Base-by-base conservation (phyloP, 2,329 filamentous ascomycete species). In the Xylaria arbuscula region DNA sequence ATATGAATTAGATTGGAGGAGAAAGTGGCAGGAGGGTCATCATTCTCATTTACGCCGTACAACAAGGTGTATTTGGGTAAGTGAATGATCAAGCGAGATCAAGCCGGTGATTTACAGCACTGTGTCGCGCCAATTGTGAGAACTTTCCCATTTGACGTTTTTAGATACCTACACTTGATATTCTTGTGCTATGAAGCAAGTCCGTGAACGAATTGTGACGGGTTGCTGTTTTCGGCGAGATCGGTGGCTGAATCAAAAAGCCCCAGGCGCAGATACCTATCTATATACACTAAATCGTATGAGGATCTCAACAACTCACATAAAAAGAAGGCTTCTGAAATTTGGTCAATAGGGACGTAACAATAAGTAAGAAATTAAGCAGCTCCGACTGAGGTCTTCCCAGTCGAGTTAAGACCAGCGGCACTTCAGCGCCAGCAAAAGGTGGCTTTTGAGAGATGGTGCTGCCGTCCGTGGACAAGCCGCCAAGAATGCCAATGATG, bases 161-260 rank as follows among this genome's bases (percentile, higher is more conserved):
- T 7, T n/a, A 17, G 7, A n/a, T 28, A 28, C 28, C 28, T 28
- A 28, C 28, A 28, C 19, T 48, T 17, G 32, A 38, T 17, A 36
- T 40, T 48, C 24, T 57, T 34, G n/a, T 55, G 24, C 15, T n/a
- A 24, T 42, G 10, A 24, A 22, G 17, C 34, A 28, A 24, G 47
- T 24, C 38, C n/a, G 36, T n/a, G 53, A 40, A 42, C 19, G 19
- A 53, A 28, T 10, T 58, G 19, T 50, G 28, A 19, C 68, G 68
- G 68, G 15, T 68, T 68, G 61, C 68, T 61, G 28, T 32, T 68
- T 65, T 62, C 11, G 57, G 59, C 42, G 24, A 64, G 61, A 34
- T 59, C 64, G 64, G 48, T 55, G 24, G 42, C 36, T 42, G 17
- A 24, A 48, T 22, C 10, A 62, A 13, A 13, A 28, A 8, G 15